Percentiles rank a stretch among this genome's conserved stretches.
phyloP scores from a whole-genome alignment of 108 stramenopile species.

The Cylindrotheca closterium region DNA sequence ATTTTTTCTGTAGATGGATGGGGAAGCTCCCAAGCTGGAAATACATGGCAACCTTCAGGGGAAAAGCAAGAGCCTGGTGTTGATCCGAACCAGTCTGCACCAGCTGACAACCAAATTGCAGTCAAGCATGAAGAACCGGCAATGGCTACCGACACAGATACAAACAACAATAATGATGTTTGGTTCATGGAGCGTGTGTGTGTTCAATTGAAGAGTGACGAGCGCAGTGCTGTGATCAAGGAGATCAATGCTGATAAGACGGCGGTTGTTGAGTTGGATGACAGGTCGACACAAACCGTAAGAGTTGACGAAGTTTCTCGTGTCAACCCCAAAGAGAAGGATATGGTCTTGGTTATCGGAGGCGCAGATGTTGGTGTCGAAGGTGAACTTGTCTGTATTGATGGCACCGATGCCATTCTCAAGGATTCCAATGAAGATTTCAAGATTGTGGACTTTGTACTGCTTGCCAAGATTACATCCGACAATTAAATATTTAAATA shows the following conservation, averaged over 20 bases:
- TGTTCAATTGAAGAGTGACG: conserved; percentile 66
- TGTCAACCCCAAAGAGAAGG: conserved; percentile 81
- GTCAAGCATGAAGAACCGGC: conserved; percentile 40
- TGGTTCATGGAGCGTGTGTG: conserved; percentile 95
- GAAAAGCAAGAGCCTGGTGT: conserved; percentile 33
- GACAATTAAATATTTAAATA: no score
- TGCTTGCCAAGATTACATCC: conserved; percentile 85
- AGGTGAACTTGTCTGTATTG: conserved; percentile 89
- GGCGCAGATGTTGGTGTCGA: conserved; percentile 89
- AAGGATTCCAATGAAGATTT: conserved; percentile 90
- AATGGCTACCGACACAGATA: conserved; percentile 50
- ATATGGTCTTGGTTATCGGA: conserved; percentile 87
- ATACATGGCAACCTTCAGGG: conserved; percentile 54
- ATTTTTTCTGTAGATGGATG: conserved; percentile 39
- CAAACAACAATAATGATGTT: conserved; percentile 70
- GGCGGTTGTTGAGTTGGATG: conserved; percentile 77
- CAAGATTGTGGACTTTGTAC: conserved; percentile 90
- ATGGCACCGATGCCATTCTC: conserved; percentile 91
- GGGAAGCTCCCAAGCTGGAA: conserved; percentile 48
- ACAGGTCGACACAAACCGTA: conserved; percentile 58
- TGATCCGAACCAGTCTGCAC: not conserved
- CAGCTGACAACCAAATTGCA: conserved; percentile 8
- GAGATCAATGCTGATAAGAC: conserved; percentile 72
- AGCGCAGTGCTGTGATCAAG: conserved; percentile 72
- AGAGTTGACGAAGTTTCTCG: conserved; percentile 65